Conservation (phyloP, 768 basidiomycete species). For the Mycena pura region DNA sequence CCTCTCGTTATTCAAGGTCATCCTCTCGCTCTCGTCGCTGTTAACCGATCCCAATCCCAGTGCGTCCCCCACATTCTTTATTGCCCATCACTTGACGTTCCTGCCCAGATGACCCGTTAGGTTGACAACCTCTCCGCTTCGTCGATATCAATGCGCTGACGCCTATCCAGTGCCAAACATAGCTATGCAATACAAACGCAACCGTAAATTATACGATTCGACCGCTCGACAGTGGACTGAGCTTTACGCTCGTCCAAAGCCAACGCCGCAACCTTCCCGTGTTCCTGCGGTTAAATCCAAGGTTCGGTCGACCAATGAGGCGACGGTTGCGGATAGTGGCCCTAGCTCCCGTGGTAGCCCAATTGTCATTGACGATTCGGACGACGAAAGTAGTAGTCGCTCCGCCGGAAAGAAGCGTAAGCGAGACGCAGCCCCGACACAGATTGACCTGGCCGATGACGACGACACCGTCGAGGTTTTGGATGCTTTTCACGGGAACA, state of each 20-base stretch:
- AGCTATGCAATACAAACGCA: conserved; percentile 69
- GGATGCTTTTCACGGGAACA: conserved; percentile 3
- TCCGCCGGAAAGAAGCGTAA: conserved; percentile 44
- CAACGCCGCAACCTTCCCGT: conserved; percentile 36
- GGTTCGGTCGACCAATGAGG: conserved; percentile 31
- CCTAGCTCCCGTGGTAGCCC: conserved; percentile 25
- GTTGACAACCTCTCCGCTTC: conserved; percentile 44
- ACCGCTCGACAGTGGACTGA: conserved; percentile 83
- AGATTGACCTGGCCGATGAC: conserved; percentile 39
- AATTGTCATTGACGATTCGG: conserved; percentile 40
- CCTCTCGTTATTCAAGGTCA: conserved; percentile 91
- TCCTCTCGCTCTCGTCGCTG: conserved; percentile 90
- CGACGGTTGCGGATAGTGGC: conserved; percentile 24
- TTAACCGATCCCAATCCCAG: conserved; percentile 94
- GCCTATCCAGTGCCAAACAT: conserved; percentile 65
- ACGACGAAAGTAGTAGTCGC: conserved; percentile 30
- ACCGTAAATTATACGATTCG: conserved; percentile 73
- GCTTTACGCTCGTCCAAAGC: conserved; percentile 64
- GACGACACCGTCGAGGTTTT: conserved; percentile 25
- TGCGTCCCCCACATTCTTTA: conserved; percentile 44
- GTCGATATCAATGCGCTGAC: neutral
- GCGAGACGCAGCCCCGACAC: conserved; percentile 34
- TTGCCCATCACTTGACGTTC: conserved; percentile 3
- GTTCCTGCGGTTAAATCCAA: conserved; percentile 44
- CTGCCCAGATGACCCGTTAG: conserved; percentile 70